Percentiles rank a stretch among this genome's conserved stretches.
These are phyloP conservation scores for Clonostachys rhizophaga DNA, from an alignment of 2,329 filamentous ascomycete species.

Conservation along the genomic window DNA sequence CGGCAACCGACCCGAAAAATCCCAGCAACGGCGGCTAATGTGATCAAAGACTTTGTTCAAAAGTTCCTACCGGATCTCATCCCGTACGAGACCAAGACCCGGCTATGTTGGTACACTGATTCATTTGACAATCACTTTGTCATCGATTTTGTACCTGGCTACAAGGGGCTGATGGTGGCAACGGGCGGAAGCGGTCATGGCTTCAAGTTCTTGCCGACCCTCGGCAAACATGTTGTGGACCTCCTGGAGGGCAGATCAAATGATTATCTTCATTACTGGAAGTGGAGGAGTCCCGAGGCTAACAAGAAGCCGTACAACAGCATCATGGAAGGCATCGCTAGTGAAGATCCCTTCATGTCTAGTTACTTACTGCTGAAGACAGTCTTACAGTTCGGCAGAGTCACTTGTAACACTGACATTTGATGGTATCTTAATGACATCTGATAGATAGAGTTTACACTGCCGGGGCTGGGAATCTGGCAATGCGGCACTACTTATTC, in stretches of 20 bases:
- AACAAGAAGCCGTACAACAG: constrained; percentile 4
- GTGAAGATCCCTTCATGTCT: constrained; percentile 4
- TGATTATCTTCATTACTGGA: constrained; percentile 2
- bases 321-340: constrained; percentile 5
- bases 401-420: neutral
- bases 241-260: constrained; percentile 3
- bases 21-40: constrained; percentile 6
- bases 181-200: constrained; percentile 59
- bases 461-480: too few species aligned
- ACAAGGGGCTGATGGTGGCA: constrained; percentile 54
- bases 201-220: constrained; percentile 45
- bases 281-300: constrained; percentile 3
- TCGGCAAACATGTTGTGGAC: constrained; percentile 4
- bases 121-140: constrained; percentile 24
- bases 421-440: too few species aligned
- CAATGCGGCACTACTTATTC: too few species aligned
- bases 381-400: neutral
- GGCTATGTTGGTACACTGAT: constrained; percentile 44
- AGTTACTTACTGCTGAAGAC: neutral
- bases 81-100: constrained; percentile 22
- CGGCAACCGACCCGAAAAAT: constrained; percentile 8
- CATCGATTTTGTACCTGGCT: constrained; percentile 34
- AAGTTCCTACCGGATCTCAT: constrained; percentile 35
- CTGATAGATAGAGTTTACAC: too few species aligned
- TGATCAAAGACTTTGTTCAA: constrained; percentile 19